Percentiles rank a stretch among this genome's conserved stretches.
phyloP scores from a whole-genome alignment of 768 basidiomycete species.

The Kondoa malvinella region DNA sequence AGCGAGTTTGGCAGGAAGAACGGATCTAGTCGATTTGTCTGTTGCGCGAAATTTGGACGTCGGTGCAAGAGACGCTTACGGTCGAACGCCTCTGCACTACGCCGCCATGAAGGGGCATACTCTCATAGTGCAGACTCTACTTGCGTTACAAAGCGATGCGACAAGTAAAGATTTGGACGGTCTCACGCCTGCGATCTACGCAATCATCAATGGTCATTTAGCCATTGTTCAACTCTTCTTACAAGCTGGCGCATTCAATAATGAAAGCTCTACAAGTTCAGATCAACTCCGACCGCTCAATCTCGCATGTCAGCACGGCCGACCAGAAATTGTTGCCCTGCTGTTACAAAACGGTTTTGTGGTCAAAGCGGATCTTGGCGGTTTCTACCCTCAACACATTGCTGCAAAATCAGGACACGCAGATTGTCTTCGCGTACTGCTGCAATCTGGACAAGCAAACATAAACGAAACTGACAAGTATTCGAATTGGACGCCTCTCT shows the following conservation, averaged over 20 bases:
- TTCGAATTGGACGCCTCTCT: conserved; percentile 93
- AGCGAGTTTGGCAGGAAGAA: conserved; percentile 67
- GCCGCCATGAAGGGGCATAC: conserved; percentile 83
- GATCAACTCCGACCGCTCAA: conserved; percentile 67
- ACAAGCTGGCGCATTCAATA: conserved; percentile 31
- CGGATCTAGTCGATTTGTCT: conserved; percentile 63
- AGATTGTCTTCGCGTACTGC: conserved; percentile 60
- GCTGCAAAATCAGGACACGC: conserved; percentile 83
- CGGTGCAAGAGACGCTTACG: conserved; percentile 69
- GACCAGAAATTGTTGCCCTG: conserved; percentile 60
- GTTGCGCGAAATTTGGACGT: conserved; percentile 53
- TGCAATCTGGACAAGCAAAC: conserved; percentile 46
- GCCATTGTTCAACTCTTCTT: conserved; percentile 70
- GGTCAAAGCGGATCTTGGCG: conserved; percentile 72
- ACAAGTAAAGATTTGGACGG: conserved; percentile 76
- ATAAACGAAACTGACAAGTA: conserved; percentile 88
- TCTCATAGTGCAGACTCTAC: conserved; percentile 52
- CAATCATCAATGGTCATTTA: conserved; percentile 66
- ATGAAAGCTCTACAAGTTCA: conserved; percentile 25
- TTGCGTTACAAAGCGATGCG: conserved; percentile 49
- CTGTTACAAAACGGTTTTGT: conserved; percentile 60
- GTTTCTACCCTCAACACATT: conserved; percentile 92
- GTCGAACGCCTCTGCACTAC: conserved; percentile 85
- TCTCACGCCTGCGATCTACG: conserved; percentile 83
- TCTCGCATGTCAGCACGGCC: conserved; percentile 76